A percentile compares a stretch with the other conserved stretches of the same genome.
These are phyloP conservation scores for Kandelia obovata DNA, from an alignment of 345 rosid species.

Conservation along the genomic window DNA sequence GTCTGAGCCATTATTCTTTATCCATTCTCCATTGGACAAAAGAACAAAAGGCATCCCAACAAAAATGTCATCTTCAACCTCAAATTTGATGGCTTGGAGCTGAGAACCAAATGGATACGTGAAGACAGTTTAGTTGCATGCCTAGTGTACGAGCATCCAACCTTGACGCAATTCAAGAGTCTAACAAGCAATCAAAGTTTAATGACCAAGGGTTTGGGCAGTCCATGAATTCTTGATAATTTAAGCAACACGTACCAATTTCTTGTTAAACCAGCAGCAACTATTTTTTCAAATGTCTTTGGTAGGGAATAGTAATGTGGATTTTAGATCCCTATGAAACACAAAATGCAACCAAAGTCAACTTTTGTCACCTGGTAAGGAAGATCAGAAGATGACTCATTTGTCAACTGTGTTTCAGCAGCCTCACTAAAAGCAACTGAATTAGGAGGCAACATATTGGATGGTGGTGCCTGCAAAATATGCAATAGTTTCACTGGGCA, in stretches of 20 bases:
- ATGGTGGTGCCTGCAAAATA: constrained; percentile 77
- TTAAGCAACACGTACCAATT: not conserved
- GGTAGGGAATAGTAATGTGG: not conserved
- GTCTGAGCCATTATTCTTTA: constrained; percentile 68
- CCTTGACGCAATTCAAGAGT: too few species aligned
- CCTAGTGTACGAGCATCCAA: too few species aligned
- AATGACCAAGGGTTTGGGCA: not conserved
- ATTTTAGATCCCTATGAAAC: constrained; percentile 13
- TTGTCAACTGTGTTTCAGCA: constrained; percentile 56
- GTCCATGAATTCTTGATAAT: not conserved
- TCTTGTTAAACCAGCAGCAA: not conserved
- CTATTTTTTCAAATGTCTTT: not conserved
- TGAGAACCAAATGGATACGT: constrained; percentile 27
- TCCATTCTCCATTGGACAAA: constrained; percentile 68
- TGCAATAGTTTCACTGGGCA: constrained; percentile 24
- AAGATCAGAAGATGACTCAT: constrained; percentile 39
- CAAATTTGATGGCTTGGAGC: constrained; percentile 75
- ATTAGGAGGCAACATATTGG: constrained; percentile 59
- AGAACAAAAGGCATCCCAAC: constrained; percentile 95
- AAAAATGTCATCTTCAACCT: constrained; percentile 64
- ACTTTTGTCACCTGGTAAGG: constrained; percentile 55
- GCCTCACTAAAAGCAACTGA: constrained; percentile 57
- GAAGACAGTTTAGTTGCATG: too few species aligned
- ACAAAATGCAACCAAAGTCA: constrained; percentile 12
- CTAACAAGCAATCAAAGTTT: too few species aligned